Conservation (phyloP, 1,284 basidiomycete genomes). For the Schizophyllum commune region DNA sequence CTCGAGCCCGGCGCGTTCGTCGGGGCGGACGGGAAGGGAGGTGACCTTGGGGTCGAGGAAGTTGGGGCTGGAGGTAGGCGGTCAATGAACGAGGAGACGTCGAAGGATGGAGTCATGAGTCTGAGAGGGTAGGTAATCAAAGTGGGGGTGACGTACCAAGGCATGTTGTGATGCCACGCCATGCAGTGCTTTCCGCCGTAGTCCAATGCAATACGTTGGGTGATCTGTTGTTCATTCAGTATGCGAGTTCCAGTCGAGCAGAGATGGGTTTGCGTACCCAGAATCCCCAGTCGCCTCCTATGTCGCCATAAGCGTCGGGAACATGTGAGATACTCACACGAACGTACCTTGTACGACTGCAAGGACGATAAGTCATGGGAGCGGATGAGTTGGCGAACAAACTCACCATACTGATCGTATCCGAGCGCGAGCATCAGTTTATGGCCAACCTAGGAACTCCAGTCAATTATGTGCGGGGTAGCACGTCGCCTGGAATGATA, state of each 20-base stretch:
- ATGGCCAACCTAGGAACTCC: constrained; percentile 22
- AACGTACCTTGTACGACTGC: neutral
- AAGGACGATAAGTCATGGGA: neutral
- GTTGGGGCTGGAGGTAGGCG: neutral
- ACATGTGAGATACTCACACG: no score
- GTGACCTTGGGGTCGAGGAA: neutral
- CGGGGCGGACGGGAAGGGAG: neutral
- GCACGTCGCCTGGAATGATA: no score
- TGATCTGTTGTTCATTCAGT: constrained; percentile 14
- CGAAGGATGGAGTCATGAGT: no score
- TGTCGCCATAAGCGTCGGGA: constrained; percentile 22
- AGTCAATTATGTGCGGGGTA: no score
- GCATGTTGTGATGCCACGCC: constrained; percentile 33
- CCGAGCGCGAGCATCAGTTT: constrained; percentile 47
- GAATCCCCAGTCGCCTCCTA: constrained; percentile 37
- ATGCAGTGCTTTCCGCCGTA: constrained; percentile 29
- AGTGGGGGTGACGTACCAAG: constrained; percentile 13
- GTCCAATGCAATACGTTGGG: constrained; percentile 20
- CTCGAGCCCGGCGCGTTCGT: neutral
- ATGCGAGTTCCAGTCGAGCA: neutral
- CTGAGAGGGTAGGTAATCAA: no score
- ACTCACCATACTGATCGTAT: constrained; percentile 44
- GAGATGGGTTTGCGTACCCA: neutral
- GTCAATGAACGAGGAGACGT: no score
- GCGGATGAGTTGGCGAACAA: no score